Base-by-base conservation (phyloP, 1,284 basidiomycete species). In the Marasmius tenuissimus region DNA sequence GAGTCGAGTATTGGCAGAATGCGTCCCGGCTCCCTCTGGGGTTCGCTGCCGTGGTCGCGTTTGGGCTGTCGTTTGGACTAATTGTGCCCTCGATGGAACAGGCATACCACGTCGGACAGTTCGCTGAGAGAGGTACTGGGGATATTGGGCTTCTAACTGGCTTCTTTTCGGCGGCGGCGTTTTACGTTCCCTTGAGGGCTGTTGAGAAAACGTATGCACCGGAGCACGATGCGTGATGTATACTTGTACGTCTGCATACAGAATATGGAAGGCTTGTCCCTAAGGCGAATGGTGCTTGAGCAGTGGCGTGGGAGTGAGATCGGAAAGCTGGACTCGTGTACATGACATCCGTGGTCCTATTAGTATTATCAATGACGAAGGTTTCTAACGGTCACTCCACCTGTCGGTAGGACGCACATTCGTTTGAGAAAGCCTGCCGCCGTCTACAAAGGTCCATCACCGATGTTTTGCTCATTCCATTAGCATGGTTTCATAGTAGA, bases 71-170 rank as follows among this genome's bases (percentile, higher is more conserved):
- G 2, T 78, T 82, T 63, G 82, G 80, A 2, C 71, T 85, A 57
- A 78, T 87, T 58, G 76, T 87, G 14, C 79, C 82, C 38, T 85
- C 80, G 65, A 87, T 86, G 82, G 76, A 80, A 60, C 85, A 88
- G 63, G 78, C 72, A 35, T 88, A 84, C 84, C 88, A 81, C 68
- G 76, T 64, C 12, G 76, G 75, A 1, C 76, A 74, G 1, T 73
- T 76, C 10, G 75, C 75, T 1, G 51, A 65, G 11, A 66, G 68
- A 72, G 63, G 84, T 2, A 82, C 85, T 12, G 87, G 86, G 2
- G 85, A 88, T 66, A 81, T 87, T 61, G 85, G 83, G 1, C 73
- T 87, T 60, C 72, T 83, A 45, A 76, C 81, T 5, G 82, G 80
- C 1, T 84, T 83, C 60, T 71, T 75, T 18, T 75, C 77, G 27